Evolutionary conservation across 371 early-diverging fungal genomes (phyloP).

Genomic region (Dichotomocladium elegans): DNA sequence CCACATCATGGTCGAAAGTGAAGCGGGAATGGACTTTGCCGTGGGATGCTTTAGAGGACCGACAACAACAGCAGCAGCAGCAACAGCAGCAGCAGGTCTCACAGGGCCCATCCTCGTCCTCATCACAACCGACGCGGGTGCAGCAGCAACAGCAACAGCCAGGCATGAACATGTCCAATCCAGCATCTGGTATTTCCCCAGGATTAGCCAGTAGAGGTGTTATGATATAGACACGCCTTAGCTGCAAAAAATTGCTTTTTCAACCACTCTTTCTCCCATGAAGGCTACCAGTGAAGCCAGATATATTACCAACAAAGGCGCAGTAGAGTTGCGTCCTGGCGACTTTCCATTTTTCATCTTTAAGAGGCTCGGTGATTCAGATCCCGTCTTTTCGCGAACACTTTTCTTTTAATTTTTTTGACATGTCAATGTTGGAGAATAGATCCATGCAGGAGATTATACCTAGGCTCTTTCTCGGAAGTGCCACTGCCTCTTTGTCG

Average conservation of each 20-base stretch:
- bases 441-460: conserved; percentile 42
- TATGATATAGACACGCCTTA: conserved; percentile 8
- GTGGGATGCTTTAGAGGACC: conserved; percentile 82
- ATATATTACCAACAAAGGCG: too few relatives aligned
- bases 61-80: conserved; percentile 30
- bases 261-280: too few relatives aligned
- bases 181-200: conserved; percentile 8
- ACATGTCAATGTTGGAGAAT: too few relatives aligned
- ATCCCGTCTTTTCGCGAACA: too few relatives aligned
- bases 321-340: too few relatives aligned
- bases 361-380: too few relatives aligned
- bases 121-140: conserved; percentile 6
- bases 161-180: conserved; percentile 8
- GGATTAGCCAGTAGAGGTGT: conserved; percentile 9
- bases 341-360: too few relatives aligned
- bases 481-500: conserved; percentile 20
- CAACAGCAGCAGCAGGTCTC: background rate
- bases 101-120: background rate
- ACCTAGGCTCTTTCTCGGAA: conserved; percentile 43
- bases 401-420: too few relatives aligned
- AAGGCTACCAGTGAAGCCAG: too few relatives aligned
- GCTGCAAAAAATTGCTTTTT: too few relatives aligned
- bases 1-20: conserved; percentile 73
- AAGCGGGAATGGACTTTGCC: conserved; percentile 77
- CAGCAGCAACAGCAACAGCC: conserved; percentile 5